These are phyloP conservation scores for Hortiboletus rubellus DNA, from an alignment of 1,284 basidiomycete genomes.

Conservation along the genomic window DNA sequence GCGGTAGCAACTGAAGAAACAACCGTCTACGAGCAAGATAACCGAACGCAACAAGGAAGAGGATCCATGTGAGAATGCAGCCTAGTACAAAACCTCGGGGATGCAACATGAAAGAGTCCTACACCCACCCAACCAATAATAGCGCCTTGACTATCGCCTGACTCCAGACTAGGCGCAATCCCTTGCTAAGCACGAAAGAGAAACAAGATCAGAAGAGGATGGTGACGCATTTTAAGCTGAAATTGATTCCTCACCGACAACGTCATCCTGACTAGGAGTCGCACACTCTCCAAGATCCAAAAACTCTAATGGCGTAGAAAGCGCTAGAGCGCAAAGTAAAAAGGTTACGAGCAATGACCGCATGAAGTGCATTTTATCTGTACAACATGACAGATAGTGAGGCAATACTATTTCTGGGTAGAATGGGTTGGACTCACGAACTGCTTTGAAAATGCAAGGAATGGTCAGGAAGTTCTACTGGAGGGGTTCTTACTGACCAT, in stretches of 20 bases:
- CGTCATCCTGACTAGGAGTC: background rate
- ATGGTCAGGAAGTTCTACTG: background rate
- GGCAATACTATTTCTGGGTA: too few relatives aligned
- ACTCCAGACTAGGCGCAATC: background rate
- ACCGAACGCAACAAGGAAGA: too few relatives aligned
- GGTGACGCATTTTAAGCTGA: background rate
- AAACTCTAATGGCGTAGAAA: background rate
- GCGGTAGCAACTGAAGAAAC: too few relatives aligned
- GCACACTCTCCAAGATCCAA: too few relatives aligned
- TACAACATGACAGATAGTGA: background rate
- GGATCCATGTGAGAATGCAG: too few relatives aligned
- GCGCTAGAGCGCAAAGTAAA: background rate
- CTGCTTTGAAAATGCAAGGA: background rate
- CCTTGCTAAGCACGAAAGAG: background rate
- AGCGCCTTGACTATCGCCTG: too few relatives aligned
- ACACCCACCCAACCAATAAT: too few relatives aligned
- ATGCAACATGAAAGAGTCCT: too few relatives aligned
- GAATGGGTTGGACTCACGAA: too few relatives aligned
- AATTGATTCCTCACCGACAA: background rate
- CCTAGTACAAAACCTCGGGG: too few relatives aligned
- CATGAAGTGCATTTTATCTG: conserved; percentile 4
- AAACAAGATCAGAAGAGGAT: background rate
- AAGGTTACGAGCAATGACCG: background rate
- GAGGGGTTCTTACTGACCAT: background rate
- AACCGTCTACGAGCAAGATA: too few relatives aligned